Conservation (phyloP, 768 basidiomycete genomes). For the Leccinum subtestaceum region DNA sequence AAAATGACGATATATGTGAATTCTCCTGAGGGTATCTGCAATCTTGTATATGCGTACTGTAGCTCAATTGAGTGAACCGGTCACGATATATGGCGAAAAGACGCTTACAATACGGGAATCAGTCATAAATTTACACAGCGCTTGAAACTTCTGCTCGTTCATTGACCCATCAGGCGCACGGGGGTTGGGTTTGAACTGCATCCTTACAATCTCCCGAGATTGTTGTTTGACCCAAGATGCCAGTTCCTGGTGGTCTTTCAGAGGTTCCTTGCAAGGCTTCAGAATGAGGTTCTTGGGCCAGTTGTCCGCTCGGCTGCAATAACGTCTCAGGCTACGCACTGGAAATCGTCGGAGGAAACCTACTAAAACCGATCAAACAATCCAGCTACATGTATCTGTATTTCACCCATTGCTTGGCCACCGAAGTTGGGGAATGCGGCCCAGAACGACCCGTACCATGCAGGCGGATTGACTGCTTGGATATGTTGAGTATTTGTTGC, state of each 20-base stretch:
- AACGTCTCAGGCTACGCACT: slow-evolving; percentile 1
- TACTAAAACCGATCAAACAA: slow-evolving; percentile 12
- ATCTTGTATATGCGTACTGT: slow-evolving; percentile 53
- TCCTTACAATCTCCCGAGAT: slow-evolving; percentile 31
- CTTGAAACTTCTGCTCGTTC: slow-evolving; percentile 44
- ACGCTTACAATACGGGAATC: slow-evolving; percentile 45
- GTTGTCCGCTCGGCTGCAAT: slow-evolving; percentile 44
- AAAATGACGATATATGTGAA: slow-evolving; percentile 49
- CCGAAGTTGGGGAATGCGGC: slow-evolving; percentile 38
- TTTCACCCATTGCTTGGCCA: slow-evolving; percentile 37
- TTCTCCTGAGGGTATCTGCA: slow-evolving; percentile 43
- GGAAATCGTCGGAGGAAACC: slow-evolving; percentile 16
- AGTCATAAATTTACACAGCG: slow-evolving; percentile 41
- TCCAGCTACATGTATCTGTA: slow-evolving; percentile 39
- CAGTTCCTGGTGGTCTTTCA: slow-evolving; percentile 40
- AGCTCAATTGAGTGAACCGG: slow-evolving; percentile 1
- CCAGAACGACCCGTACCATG: slow-evolving; percentile 50
- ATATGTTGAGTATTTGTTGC: background rate
- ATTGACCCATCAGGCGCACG: slow-evolving; percentile 32
- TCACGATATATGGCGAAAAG: background rate
- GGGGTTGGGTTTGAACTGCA: slow-evolving; percentile 38
- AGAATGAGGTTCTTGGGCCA: slow-evolving; percentile 52
- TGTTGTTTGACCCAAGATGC: slow-evolving; percentile 47
- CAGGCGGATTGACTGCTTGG: slow-evolving; percentile 1
- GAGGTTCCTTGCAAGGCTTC: slow-evolving; percentile 39